Evolutionary conservation across 495 filamentous ascomycete genomes (phyloP), one percentile per base, ranked within the genome.

Genomic region (Cladorrhinum samala): DNA sequence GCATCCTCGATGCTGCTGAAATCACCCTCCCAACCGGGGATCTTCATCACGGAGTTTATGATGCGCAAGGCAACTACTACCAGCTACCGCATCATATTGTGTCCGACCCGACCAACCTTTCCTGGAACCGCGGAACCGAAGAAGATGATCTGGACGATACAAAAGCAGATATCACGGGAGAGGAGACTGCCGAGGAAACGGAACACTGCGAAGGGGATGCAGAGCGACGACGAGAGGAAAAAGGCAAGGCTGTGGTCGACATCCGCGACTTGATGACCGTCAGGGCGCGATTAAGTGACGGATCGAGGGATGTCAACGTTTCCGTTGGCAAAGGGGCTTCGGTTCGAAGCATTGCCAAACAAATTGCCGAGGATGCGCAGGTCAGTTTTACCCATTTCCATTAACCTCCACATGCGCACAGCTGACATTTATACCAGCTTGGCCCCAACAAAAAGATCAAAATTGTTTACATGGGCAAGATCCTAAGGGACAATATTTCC

Each of bases 21-120:
- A 77, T 95, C 37, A 95, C 87, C 1, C 72, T 93, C 36, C 89
- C 90, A 1, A 90, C 83, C 0, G 83, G 83, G 21, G 78, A 91
- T 64, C 62, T 89, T 9, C 79, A 79, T 14, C 76, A 85, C 38
- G 90, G 91, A 2, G 83, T 79, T 7, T 96, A 90, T 58, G 91
- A 96, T 68, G 75, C 83, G 38, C 69, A 81, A 41, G 91, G 91
- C 0, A 83, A 82, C 40, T 75, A 85, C 51, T 96, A 96, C 64
- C 72, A 80, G 7, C 57, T 96, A 17, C 88, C 88, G 5, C 81
- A 84, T 62, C 85, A 87, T 67, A 79, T 93, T 20, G 82, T 91
- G 8, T 73, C 78, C 46, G 87, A 91, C 65, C 91, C 91, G 6
- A 68, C 70, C 41, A 91, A 94, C 58, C 61, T 94, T 4, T 68